Base-by-base conservation (phyloP, 148 eudicot genomes). In the Talinum fruticosum region DNA sequence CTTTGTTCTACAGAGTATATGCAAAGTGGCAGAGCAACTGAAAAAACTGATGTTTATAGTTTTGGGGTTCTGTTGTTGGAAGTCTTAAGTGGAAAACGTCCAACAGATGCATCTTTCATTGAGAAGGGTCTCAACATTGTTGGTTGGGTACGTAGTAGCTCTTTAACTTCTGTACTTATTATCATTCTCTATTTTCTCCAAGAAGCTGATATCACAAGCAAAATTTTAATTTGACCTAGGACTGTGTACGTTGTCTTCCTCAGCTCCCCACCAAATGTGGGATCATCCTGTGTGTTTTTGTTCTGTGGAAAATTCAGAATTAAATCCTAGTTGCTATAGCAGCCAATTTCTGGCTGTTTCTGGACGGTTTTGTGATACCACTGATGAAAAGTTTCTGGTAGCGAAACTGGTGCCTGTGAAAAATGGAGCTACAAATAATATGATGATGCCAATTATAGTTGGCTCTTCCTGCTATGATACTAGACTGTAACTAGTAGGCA, bases 11-110 rank as follows among this genome's bases (percentile, higher is more conserved):
- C 94, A 95, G 99, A 96, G 79, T 96, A 96, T 78, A 96, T 96
- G 99, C 97, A 91, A 81, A 96, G 99, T 80, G 99, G 99, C 76
- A 87, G 99, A 76, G 99, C 97, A 71, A 96, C 99, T 75, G 99
- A 96, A 80, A 96, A 93, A 84, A 90, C 97, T 24, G 99, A 96
- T 85, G 94, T 96, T 72, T 96, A 93, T 78, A 96, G 99, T 86
- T 96, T 96, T 82, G 99, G 97, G 78, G 99, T 93, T 83, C 80
- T 96, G 65, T 86, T 90, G 33, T 88, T 96, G 74, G 99, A 96
- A 88, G 82, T 93, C 72, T 79, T 96, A 77, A 91, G 99, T 79
- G 93, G 99, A 76, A 96, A 96, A 84, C 94, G 97, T 82, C 99
- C 99, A 72, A 93, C 99, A 72, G 99, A 96, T 85, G 90, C 97